Evolutionary conservation across 2,329 filamentous ascomycete species (phyloP).

Genomic region (Sordariomycetes sp.): DNA sequence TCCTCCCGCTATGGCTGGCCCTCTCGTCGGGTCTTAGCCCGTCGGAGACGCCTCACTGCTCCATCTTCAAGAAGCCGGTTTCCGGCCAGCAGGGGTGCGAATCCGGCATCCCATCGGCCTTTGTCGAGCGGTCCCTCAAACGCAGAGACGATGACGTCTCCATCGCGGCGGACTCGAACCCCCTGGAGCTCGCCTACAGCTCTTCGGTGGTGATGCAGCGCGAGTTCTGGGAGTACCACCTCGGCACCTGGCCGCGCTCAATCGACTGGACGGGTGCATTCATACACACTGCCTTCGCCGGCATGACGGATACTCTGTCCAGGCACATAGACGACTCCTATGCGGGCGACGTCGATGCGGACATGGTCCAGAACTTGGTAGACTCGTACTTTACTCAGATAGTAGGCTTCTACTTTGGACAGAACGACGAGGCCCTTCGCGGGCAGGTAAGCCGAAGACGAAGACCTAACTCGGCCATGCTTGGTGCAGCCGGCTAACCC

Average conservation of each 20-base stretch:
- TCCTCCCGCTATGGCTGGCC: not conserved
- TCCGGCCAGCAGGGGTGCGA: slow-evolving; percentile 6
- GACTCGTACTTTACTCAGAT: slow-evolving; percentile 72
- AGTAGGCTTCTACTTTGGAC: slow-evolving; percentile 73
- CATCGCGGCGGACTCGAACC: not conserved
- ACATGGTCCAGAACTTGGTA: slow-evolving; percentile 26
- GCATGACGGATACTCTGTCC: slow-evolving; percentile 61
- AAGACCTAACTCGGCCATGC: not conserved
- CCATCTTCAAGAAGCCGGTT: slow-evolving; percentile 8
- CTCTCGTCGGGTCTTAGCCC: not conserved
- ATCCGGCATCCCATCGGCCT: slow-evolving; percentile 5
- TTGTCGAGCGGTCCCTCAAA: slow-evolving; percentile 5
- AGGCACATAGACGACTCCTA: slow-evolving; percentile 34
- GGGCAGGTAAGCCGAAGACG: slow-evolving; percentile 29
- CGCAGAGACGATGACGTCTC: not conserved
- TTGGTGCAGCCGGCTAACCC: not conserved
- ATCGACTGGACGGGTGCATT: slow-evolving; percentile 96
- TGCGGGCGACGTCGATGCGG: slow-evolving; percentile 18
- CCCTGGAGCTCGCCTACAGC: slow-evolving; percentile 41
- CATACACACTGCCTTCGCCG: slow-evolving; percentile 67
- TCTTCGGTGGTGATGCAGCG: slow-evolving; percentile 69
- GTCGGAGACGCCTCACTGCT: slow-evolving; percentile 1
- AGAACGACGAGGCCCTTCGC: slow-evolving; percentile 65
- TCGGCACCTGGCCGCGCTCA: slow-evolving; percentile 71
- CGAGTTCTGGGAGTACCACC: slow-evolving; percentile 64